Evolutionary conservation across 495 filamentous ascomycete genomes (phyloP).

Genomic region (Podospora bellae-mahoneyi): DNA sequence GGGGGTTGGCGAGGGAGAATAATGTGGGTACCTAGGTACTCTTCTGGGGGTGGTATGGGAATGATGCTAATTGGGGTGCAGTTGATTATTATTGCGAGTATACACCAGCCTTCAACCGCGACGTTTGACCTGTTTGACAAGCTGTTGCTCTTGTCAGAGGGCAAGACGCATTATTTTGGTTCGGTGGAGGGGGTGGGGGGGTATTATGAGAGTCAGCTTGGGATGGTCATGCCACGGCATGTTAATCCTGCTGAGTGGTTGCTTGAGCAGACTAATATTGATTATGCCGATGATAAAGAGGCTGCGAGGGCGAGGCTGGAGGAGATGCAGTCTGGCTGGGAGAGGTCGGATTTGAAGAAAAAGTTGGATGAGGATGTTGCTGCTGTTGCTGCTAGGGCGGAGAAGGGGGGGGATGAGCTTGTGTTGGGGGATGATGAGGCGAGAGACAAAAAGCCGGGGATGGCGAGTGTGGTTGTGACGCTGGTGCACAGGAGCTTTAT

Average conservation of each 20-base stretch:
- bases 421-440: slow-evolving; percentile 12
- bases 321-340: slow-evolving; percentile 46
- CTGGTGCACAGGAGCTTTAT: slow-evolving; percentile 71
- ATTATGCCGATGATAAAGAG: slow-evolving; percentile 54
- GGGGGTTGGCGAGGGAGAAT: slow-evolving; percentile 61
- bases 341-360: slow-evolving; percentile 18
- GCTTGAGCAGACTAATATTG: slow-evolving; percentile 70
- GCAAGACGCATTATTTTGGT: slow-evolving; percentile 68
- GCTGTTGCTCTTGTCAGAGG: slow-evolving; percentile 66
- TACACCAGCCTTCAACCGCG: slow-evolving; percentile 76
- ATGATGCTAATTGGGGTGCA: slow-evolving; percentile 49
- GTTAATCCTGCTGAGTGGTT: slow-evolving; percentile 77
- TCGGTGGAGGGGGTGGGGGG: slow-evolving; percentile 46
- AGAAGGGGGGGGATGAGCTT: slow-evolving; percentile 1
- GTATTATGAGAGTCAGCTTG: slow-evolving; percentile 56
- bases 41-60: slow-evolving; percentile 17
- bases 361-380: slow-evolving; percentile 22
- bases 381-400: slow-evolving; percentile 7
- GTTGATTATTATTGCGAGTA: slow-evolving; percentile 68
- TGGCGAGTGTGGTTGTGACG: slow-evolving; percentile 27
- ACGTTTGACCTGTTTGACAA: slow-evolving; percentile 79
- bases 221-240: slow-evolving; percentile 57
- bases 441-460: slow-evolving; percentile 27
- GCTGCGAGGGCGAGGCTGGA: slow-evolving; percentile 38
- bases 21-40: slow-evolving; percentile 46